Evolutionary conservation across 2,329 filamentous ascomycete genomes (phyloP), one percentile per base, ranked within the genome.

Genomic region (Volutella citrinella): DNA sequence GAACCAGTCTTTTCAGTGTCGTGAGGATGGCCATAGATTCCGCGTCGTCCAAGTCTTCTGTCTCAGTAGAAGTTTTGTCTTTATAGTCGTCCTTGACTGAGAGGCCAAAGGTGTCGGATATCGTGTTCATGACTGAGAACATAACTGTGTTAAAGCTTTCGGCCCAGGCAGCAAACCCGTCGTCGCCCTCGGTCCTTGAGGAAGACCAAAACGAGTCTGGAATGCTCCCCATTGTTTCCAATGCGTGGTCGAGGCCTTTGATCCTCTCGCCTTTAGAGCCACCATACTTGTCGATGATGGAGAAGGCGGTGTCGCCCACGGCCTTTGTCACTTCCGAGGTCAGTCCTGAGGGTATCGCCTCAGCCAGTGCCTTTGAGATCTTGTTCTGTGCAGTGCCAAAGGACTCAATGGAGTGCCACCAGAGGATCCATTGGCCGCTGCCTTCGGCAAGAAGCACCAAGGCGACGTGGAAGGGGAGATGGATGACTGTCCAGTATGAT

Each of bases 381-480:
- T 32, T 23, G 10, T 20, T 15, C 8, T 40, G 23, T 11, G 33
- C 37, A 11, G 20, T 19, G 13, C 24, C 22, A 18, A 24, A 36
- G 10, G 32, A 30, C 19, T 40, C 37, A 10, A 36, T 36, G 11
- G 37, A 32, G 15, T 28, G 32, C 32, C 37, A 36, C 37, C 37
- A 40, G 16, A 40, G 27, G 13, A 29, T 28, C 32, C 37, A 36
- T 18, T 40, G 37, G 25, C 37, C 27, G 7, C 37, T 36, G 7
- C 37, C 37, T 27, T 40, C 37, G 19, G 37, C 32, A 4, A 40
- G 19, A 8, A 40, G 27, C 9, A 40, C 37, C 7, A 40, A 20
- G 4, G 25, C 32, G 17, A 36, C 29, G 24, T 40, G 37, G 15
- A 40, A 40, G 16, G 37, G 37, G 12, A 40, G 19, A 20, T 40